Base-by-base conservation (phyloP, 2,329 filamentous ascomycete species). In the Pyrenophora graminea region DNA sequence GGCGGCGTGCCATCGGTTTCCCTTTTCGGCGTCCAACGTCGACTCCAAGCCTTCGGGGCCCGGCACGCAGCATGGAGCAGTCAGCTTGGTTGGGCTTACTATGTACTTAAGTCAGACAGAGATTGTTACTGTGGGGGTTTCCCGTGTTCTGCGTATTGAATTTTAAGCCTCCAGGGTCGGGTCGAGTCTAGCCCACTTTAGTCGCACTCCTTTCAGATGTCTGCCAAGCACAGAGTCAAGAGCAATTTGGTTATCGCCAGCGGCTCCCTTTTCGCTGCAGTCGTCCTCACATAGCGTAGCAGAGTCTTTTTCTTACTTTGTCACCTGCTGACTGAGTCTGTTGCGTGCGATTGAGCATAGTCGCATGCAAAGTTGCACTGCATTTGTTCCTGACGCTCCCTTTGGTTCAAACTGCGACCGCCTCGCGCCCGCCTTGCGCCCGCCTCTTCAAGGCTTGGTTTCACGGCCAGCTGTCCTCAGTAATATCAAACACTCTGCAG, bases 391-490 rank as follows among this genome's bases (percentile, higher is more conserved):
- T 51, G 39, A 55, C 51, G 40, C 54, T 58, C 57, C 55, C 57
- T 59, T 53, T 42, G 53, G 53, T 50, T 44, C 45, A 54, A 51
- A 51, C 62, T 63, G 59, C 51, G 50, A 63, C 62, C 51, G 53
- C 51, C 51, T 55, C 45, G 45, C 36, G 55, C 30, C 62, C 51
- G 53, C 51, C 51, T 55, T 44, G 45, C 36, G 55, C 30, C 12
- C 25, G 23, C 17, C 38, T n/a, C 27, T 30, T 9, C 2, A 56
- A 40, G 55, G 43, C 49, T 55, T 52, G 56, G 58, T 19, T 45
- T 53, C 51, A 53, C 52, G 47, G 63, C 64, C 64, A 67, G 62
- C 57, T 69, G 66, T 58, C 63, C 63, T 64, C 52, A 59, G 55
- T 53, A 50, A 43, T 34, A 45, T 46, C 42, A 48, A 34, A 43